A percentile compares a stretch with the other conserved stretches of the same genome.
Conservation (phyloP, 441 rosid species). For the Capsella rubella region DNA sequence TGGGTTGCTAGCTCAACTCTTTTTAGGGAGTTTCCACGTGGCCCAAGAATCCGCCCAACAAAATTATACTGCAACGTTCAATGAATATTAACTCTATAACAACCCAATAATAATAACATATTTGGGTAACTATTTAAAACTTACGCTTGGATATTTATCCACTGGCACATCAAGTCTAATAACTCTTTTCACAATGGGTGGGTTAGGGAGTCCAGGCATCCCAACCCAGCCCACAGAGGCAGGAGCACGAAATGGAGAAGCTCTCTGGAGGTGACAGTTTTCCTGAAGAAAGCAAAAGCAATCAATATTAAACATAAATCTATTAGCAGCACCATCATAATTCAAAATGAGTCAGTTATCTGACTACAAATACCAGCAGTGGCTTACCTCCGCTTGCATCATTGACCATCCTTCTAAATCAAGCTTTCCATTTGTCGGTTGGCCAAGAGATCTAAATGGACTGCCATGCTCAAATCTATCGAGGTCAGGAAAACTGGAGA, state of each 20-base stretch:
- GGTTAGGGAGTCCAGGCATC: conserved; percentile 63
- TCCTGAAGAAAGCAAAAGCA: conserved; percentile 58
- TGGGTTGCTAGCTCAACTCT: conserved; percentile 86
- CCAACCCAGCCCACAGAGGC: conserved; percentile 82
- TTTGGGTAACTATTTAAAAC: conserved; percentile 34
- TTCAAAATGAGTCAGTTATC: conserved; percentile 2
- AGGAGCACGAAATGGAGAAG: conserved; percentile 64
- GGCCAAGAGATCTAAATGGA: conserved; percentile 83
- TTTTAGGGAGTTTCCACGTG: conserved; percentile 96
- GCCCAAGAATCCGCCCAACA: conserved; percentile 96
- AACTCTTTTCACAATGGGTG: conserved; percentile 75
- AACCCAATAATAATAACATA: conserved; percentile 2
- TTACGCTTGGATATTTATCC: conserved; percentile 89
- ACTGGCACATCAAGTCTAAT: conserved; percentile 93
- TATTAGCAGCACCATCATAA: conserved; percentile 1
- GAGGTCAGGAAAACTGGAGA: conserved; percentile 67
- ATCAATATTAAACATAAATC: neutral
- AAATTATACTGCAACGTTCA: conserved; percentile 80
- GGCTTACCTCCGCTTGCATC: conserved; percentile 87
- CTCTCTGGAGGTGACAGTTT: conserved; percentile 76
- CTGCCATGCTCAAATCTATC: conserved; percentile 81
- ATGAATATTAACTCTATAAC: conserved; percentile 21
- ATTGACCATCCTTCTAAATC: conserved; percentile 81
- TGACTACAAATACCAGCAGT: conserved; percentile 17
- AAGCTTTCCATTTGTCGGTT: conserved; percentile 73